These are phyloP conservation scores for Cubamyces lactineus DNA, from an alignment of 768 basidiomycete species.

Conservation along the genomic window DNA sequence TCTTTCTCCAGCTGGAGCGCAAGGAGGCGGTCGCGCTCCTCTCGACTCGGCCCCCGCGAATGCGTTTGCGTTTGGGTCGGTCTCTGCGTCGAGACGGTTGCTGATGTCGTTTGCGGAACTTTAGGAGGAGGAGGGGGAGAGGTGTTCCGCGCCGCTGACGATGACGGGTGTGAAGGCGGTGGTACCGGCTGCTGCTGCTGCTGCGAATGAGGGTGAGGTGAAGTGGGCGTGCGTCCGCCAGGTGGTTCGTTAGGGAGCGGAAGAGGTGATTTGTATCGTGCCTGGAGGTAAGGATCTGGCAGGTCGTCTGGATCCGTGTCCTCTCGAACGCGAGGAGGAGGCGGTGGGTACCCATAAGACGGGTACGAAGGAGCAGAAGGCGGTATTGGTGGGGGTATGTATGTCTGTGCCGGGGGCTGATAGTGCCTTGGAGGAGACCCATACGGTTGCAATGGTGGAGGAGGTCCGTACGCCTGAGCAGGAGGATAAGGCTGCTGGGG, in stretches of 20 bases:
- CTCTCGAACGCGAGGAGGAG: conserved; percentile 19
- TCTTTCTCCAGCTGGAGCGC: conserved; percentile 32
- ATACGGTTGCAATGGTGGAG: background rate
- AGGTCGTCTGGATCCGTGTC: conserved; percentile 26
- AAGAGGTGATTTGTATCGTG: conserved; percentile 56
- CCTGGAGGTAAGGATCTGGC: conserved; percentile 47
- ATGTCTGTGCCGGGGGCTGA: background rate
- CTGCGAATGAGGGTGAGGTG: conserved; percentile 11
- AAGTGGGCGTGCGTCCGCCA: conserved; percentile 30
- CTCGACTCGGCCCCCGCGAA: background rate
- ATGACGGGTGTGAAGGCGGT: background rate
- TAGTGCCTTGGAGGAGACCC: conserved; percentile 9
- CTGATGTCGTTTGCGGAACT: background rate
- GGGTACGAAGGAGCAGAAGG: background rate
- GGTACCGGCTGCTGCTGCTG: background rate
- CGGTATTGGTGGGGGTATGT: conserved; percentile 1
- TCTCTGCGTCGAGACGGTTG: background rate
- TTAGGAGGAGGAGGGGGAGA: conserved; percentile 2
- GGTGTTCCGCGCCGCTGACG: background rate
- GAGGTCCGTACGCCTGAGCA: background rate
- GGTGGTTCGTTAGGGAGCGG: conserved; percentile 49
- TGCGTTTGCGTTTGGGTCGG: background rate
- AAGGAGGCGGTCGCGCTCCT: conserved; percentile 26
- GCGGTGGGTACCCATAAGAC: conserved; percentile 2
- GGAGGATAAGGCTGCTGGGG: background rate